These are phyloP conservation scores for Cladosporium cucumerinum DNA, from an alignment of 2,329 filamentous ascomycete species.

Conservation along the genomic window DNA sequence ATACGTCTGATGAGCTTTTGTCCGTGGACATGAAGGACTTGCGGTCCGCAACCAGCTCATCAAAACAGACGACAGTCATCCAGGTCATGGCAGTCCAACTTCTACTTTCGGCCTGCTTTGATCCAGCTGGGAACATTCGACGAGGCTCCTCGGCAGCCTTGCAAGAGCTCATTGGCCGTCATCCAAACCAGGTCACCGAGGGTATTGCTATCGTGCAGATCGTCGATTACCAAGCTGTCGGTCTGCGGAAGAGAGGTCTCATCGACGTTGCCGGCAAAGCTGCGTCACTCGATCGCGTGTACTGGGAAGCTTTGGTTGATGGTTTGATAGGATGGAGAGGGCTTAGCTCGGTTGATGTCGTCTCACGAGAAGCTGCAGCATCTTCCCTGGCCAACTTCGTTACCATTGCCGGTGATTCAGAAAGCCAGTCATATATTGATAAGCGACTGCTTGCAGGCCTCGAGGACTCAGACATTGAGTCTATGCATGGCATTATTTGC, in stretches of 20 bases:
- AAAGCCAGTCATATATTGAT: conserved; percentile 35
- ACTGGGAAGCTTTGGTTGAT: conserved; percentile 67
- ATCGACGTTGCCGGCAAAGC: conserved; percentile 69
- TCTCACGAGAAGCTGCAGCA: conserved; percentile 70
- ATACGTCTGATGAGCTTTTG: conserved; percentile 73
- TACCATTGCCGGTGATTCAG: conserved; percentile 28
- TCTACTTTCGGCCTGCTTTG: conserved; percentile 75
- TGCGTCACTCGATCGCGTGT: conserved; percentile 59
- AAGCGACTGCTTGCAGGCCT: conserved; percentile 22
- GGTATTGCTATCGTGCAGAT: conserved; percentile 84
- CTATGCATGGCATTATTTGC: conserved; percentile 22
- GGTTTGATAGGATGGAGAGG: conserved; percentile 82
- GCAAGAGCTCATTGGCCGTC: conserved; percentile 88
- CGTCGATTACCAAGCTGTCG: conserved; percentile 91
- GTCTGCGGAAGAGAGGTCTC: conserved; percentile 78
- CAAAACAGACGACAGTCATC: conserved; percentile 37
- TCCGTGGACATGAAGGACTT: conserved; percentile 48
- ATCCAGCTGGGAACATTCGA: conserved; percentile 89
- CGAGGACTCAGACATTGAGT: conserved; percentile 22
- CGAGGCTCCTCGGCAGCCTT: conserved; percentile 88
- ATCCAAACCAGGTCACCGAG: conserved; percentile 77
- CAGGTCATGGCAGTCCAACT: conserved; percentile 76
- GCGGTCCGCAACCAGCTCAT: not conserved
- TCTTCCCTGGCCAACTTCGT: conserved; percentile 61
- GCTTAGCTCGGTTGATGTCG: conserved; percentile 72